Percentiles rank a stretch among this genome's conserved stretches.
phyloP scores from a whole-genome alignment of 2,329 filamentous ascomycete species.

The Taxawa tesnikishii region DNA sequence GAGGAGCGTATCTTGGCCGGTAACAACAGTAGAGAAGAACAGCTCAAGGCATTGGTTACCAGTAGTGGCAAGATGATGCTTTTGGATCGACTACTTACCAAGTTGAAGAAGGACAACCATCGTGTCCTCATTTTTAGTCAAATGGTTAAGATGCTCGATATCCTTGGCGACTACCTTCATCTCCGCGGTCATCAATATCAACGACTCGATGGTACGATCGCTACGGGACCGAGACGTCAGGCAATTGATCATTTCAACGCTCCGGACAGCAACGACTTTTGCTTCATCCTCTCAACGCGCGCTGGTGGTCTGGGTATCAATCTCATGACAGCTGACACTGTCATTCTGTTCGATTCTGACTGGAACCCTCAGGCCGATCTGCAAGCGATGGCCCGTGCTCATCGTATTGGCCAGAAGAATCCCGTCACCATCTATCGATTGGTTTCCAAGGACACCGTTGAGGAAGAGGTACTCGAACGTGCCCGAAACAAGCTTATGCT shows the following conservation, averaged over 20 bases:
- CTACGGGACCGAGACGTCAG: constrained; percentile 73
- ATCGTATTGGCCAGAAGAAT: constrained; percentile 92
- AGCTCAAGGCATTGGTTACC: constrained; percentile 83
- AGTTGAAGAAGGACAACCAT: constrained; percentile 86
- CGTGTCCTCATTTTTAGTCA: constrained; percentile 97
- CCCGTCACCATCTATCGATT: constrained; percentile 94
- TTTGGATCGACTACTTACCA: constrained; percentile 84
- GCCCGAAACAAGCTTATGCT: constrained; percentile 95
- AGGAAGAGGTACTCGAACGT: constrained; percentile 92
- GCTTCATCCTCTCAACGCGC: constrained; percentile 86
- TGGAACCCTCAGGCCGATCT: constrained; percentile 98
- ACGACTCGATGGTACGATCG: constrained; percentile 87
- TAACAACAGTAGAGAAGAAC: constrained; percentile 68
- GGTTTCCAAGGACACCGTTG: constrained; percentile 95
- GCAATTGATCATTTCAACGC: constrained; percentile 98
- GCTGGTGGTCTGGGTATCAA: constrained; percentile 98
- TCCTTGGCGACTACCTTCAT: constrained; percentile 86
- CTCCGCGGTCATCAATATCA: constrained; percentile 93
- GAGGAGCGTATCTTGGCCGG: constrained; percentile 75
- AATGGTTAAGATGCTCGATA: constrained; percentile 98
- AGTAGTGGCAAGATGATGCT: constrained; percentile 99
- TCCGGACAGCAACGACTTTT: constrained; percentile 91
- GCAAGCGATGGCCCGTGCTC: constrained; percentile 95
- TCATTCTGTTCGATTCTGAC: constrained; percentile 94
- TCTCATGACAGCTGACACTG: constrained; percentile 95